Evolutionary conservation across 345 rosid species (phyloP), one percentile per base, ranked within the genome.

Genomic region (Brassica napus): DNA sequence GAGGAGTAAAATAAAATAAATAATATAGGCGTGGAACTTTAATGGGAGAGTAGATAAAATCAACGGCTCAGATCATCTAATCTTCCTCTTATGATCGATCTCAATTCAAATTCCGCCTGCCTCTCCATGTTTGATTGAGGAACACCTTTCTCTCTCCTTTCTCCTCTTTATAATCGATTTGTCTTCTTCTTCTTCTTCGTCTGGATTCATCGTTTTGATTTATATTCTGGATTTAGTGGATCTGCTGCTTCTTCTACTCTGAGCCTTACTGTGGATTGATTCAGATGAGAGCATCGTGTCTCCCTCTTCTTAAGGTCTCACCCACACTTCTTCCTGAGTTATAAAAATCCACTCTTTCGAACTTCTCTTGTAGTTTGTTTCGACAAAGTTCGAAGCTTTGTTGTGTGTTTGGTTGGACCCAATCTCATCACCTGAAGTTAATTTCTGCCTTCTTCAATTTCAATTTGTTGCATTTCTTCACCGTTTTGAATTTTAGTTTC

Each of bases 111-210:
- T 57, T 85, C 94, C 94, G 88, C 93, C 91, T 82, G 88, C 94
- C 90, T 82, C 90, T 87, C 83, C 77, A 70, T 82, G 85, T 94
- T 94, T 91, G 91, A 88, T 83, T 75, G 1, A 44, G 11, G 44
- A 37, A 79, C 37, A 76, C 64, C 39, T 60, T 60, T 68, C 65
- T 76, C 54, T 9, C 34, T 55, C 63, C 24, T 34, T 54, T 71
- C 32, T 3, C 60, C 75, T 68, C 59, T 69, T 54, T 69, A 0
- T 37, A 32, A 39, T 71, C 69, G 80, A 68, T 74, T 74, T 68
- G 47, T 23, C 81, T 59, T 71, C 77, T 71, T 71, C 65, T 10
- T 59, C 77, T 55, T 72, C 65, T 21, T 60, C 81, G 47, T 64
- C 23, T 71, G 21, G 71, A 64, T 71, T 78, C 23, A 28, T 11